Evolutionary conservation across 2,329 filamentous ascomycete genomes (phyloP).

Genomic region (Cadophora gregata): DNA sequence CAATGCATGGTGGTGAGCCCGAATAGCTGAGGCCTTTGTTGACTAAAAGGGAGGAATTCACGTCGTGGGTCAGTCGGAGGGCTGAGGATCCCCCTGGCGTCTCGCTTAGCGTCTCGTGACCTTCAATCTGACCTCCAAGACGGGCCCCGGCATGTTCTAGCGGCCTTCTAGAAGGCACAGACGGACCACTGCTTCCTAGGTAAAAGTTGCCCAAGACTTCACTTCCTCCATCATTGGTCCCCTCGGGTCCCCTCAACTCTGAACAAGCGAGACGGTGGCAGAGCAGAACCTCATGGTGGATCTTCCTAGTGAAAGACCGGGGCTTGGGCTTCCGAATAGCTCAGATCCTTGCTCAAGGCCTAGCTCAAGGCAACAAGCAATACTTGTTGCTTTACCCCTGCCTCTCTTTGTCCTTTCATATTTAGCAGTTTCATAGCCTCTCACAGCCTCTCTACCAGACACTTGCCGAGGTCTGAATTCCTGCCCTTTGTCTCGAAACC

Average conservation of each 20-base stretch:
- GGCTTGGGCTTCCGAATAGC: conserved; percentile 2
- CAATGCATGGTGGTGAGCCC: neutral
- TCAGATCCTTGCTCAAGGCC: neutral
- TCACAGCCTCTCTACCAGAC: neutral
- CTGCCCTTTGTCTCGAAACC: neutral
- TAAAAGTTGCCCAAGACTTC: neutral
- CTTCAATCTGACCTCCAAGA: neutral
- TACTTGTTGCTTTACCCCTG: neutral
- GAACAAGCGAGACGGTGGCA: neutral
- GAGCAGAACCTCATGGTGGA: neutral
- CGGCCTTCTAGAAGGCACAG: neutral
- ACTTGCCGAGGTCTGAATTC: neutral
- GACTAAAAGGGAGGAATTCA: neutral
- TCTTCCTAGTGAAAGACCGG: neutral
- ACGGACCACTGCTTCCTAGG: neutral
- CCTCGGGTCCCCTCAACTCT: neutral
- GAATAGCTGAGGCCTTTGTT: conserved; percentile 6
- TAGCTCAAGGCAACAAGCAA: neutral
- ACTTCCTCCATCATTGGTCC: neutral
- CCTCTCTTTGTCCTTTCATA: neutral
- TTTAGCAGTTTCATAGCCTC: neutral
- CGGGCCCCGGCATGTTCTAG: conserved; percentile 1
- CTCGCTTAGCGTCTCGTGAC: neutral
- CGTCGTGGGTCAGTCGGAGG: neutral
- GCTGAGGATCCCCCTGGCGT: neutral